Conservation (phyloP, 768 basidiomycete species). For the Boletus rubescentipes region DNA sequence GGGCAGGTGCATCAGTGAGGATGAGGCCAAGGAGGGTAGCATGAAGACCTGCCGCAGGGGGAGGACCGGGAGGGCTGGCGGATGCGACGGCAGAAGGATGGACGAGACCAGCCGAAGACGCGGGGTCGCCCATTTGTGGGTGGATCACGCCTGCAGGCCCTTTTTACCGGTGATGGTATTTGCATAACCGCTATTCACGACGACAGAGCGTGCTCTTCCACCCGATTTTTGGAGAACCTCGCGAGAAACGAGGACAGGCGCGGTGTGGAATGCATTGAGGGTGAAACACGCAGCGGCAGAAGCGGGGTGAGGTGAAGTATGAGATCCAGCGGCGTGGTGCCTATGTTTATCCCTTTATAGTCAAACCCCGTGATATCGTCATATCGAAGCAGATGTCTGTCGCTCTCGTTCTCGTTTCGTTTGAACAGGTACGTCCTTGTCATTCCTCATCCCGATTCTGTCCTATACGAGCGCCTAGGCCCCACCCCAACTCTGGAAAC, state of each 20-base stretch:
- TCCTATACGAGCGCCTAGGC: slow-evolving; percentile 38
- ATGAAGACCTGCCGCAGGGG: slow-evolving; percentile 54
- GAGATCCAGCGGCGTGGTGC: slow-evolving; percentile 60
- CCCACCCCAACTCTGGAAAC: slow-evolving; percentile 73
- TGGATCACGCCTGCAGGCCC: slow-evolving; percentile 99
- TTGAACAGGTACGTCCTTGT: slow-evolving; percentile 22
- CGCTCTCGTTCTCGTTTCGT: slow-evolving; percentile 42
- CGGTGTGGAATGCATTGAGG: slow-evolving; percentile 94
- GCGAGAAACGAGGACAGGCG: slow-evolving; percentile 86
- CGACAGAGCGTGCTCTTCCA: slow-evolving; percentile 77
- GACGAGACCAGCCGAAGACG: slow-evolving; percentile 21
- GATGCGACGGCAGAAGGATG: slow-evolving; percentile 11
- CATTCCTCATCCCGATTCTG: background rate
- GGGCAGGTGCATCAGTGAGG: slow-evolving; percentile 87
- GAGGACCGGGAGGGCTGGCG: slow-evolving; percentile 3
- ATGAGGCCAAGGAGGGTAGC: slow-evolving; percentile 95
- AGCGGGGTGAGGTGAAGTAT: slow-evolving; percentile 69
- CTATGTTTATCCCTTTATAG: slow-evolving; percentile 24
- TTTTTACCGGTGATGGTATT: slow-evolving; percentile 96
- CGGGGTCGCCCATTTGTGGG: slow-evolving; percentile 82
- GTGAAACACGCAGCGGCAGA: slow-evolving; percentile 94
- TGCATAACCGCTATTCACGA: slow-evolving; percentile 95
- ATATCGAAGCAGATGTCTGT: slow-evolving; percentile 43
- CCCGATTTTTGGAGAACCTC: slow-evolving; percentile 64
- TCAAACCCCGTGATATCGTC: slow-evolving; percentile 51